Conservation (phyloP, 2,329 filamentous ascomycete genomes). For the Calonectria fujianensis region DNA sequence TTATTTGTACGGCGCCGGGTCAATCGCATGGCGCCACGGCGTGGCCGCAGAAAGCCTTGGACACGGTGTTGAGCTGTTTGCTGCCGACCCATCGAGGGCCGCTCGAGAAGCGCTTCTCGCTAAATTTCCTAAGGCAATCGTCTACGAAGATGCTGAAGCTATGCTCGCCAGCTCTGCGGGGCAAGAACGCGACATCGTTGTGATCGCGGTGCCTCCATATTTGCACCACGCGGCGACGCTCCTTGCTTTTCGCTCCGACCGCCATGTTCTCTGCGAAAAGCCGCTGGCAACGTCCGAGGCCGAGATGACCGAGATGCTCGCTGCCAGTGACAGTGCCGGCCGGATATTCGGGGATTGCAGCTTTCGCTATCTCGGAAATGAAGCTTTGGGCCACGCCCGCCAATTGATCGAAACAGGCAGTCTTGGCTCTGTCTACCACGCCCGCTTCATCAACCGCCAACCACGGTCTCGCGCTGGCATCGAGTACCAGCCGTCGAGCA, state of each 20-base stretch:
- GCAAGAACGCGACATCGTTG: conserved; percentile 37
- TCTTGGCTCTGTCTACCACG: conserved; percentile 39
- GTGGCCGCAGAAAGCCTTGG: conserved; percentile 35
- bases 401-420: conserved; percentile 34
- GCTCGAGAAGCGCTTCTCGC: conserved; percentile 36
- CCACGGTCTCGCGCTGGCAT: conserved; percentile 42
- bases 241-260: conserved; percentile 35
- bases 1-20: conserved; percentile 41
- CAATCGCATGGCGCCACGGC: conserved; percentile 42
- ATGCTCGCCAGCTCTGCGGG: conserved; percentile 39
- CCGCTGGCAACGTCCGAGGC: conserved; percentile 40
- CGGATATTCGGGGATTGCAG: conserved; percentile 40
- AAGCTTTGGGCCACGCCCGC: conserved; percentile 32
- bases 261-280: conserved; percentile 43
- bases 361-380: conserved; percentile 42
- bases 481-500: conserved; percentile 42
- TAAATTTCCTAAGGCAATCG: conserved; percentile 36
- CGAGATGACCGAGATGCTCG: conserved; percentile 40
- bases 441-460: conserved; percentile 40
- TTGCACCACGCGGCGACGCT: conserved; percentile 40
- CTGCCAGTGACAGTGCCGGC: conserved; percentile 28
- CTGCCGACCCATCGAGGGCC: conserved; percentile 35
- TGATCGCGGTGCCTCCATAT: conserved; percentile 41
- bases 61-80: conserved; percentile 33
- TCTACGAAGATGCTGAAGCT: conserved; percentile 38